Evolutionary conservation across 2,329 filamentous ascomycete genomes (phyloP).

Genomic region (Trichoderma oligosporum): DNA sequence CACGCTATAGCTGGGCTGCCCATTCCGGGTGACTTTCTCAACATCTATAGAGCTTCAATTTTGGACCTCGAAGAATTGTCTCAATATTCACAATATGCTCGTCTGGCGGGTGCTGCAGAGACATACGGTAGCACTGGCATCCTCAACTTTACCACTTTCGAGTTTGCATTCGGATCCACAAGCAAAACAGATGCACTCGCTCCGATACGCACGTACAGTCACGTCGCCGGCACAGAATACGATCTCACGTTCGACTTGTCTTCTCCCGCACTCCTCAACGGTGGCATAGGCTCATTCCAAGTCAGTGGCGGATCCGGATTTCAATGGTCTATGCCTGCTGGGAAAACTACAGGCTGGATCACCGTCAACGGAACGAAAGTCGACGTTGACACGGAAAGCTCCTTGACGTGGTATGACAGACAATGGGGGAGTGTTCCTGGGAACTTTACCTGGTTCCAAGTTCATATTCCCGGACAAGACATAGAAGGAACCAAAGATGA

Average conservation of each 20-base stretch:
- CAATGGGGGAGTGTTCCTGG: conserved; percentile 1
- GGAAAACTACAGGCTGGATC: conserved; percentile 8
- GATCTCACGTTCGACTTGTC: conserved; percentile 11
- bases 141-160: background rate
- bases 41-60: conserved; percentile 8
- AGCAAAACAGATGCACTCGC: background rate
- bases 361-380: background rate
- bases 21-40: background rate
- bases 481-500: background rate
- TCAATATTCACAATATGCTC: conserved; percentile 1
- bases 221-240: background rate
- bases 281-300: background rate
- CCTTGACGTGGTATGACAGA: conserved; percentile 15
- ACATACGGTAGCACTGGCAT: background rate
- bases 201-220: background rate
- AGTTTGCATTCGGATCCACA: background rate
- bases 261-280: conserved; percentile 12
- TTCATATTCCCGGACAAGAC: background rate
- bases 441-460: conserved; percentile 4
- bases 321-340: conserved; percentile 14
- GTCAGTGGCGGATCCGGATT: background rate
- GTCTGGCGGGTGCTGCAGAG: background rate
- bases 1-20: background rate
- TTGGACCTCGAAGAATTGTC: conserved; percentile 8
- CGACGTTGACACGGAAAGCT: background rate